Percentiles rank a stretch among this genome's conserved stretches.
These are phyloP conservation scores for Bipolaris zeicola DNA, from an alignment of 2,329 filamentous ascomycete genomes.

Conservation along the genomic window DNA sequence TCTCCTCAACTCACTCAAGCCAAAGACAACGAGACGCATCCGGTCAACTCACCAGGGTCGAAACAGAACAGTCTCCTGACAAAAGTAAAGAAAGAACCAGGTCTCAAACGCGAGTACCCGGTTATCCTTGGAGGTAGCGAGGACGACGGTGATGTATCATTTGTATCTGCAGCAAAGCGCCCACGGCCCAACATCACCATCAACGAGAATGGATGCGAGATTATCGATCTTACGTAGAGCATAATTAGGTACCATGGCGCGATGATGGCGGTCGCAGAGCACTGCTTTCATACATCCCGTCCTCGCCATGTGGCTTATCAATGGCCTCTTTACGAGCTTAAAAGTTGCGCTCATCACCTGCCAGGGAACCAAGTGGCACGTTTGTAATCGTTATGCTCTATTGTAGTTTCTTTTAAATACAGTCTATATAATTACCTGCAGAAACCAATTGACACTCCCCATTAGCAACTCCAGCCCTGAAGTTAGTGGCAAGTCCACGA, in stretches of 20 bases:
- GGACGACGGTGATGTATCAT: conserved; percentile 12
- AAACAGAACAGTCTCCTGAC: conserved; percentile 1
- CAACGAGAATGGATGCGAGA: conserved; percentile 22
- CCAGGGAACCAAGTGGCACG: too few relatives aligned
- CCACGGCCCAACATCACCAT: not conserved
- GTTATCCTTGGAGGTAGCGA: not conserved
- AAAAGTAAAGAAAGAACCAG: conserved; percentile 11
- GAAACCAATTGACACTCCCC: too few relatives aligned
- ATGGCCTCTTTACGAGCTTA: not conserved
- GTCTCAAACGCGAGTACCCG: conserved; percentile 16
- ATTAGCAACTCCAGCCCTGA: too few relatives aligned
- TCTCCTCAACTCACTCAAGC: conserved; percentile 30
- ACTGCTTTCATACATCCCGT: too few relatives aligned
- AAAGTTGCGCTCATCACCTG: too few relatives aligned
- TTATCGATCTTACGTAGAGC: conserved; percentile 27
- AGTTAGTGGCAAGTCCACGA: not conserved
- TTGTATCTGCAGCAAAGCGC: conserved; percentile 19
- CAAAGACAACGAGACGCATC: conserved; percentile 17
- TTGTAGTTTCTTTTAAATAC: too few relatives aligned
- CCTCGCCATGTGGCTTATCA: not conserved
- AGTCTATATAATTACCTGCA: too few relatives aligned
- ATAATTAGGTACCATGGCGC: not conserved
- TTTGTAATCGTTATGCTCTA: too few relatives aligned
- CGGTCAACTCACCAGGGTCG: conserved; percentile 9
- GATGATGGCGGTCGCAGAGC: not conserved